phyloP scores from a whole-genome alignment of 495 filamentous ascomycete species.

The Neurospora sp. region DNA sequence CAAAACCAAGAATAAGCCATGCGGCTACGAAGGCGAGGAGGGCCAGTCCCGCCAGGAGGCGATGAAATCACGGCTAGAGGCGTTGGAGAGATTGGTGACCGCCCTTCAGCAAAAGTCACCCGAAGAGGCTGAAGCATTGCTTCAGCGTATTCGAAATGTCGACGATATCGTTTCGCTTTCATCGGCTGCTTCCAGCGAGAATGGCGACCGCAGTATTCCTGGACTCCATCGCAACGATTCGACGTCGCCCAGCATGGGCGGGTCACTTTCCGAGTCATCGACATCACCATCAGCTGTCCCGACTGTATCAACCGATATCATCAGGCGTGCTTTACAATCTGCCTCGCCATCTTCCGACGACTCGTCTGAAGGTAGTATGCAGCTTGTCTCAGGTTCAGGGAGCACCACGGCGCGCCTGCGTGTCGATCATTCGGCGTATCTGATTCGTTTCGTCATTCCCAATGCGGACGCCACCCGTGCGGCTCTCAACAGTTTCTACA shows the following conservation, averaged over 20 bases:
- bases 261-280: background rate
- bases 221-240: background rate
- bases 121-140: conserved; percentile 14
- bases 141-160: conserved; percentile 10
- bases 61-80: conserved; percentile 12
- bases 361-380: background rate
- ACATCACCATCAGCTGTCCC: background rate
- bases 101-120: conserved; percentile 11
- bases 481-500: conserved; percentile 23
- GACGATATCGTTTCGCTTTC: conserved; percentile 3
- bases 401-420: background rate
- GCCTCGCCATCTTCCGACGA: background rate
- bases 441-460: conserved; percentile 13
- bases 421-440: background rate
- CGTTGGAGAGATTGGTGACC: conserved; percentile 15
- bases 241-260: background rate
- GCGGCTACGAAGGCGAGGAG: conserved; percentile 19
- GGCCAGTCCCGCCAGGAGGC: conserved; percentile 20
- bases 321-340: background rate
- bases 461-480: conserved; percentile 9
- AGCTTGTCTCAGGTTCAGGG: background rate
- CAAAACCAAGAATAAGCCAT: conserved; percentile 6
- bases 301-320: background rate
- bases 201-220: background rate
- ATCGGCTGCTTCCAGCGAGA: background rate